Evolutionary conservation across 768 basidiomycete genomes (phyloP).

Genomic region (Podaxis rugospora): DNA sequence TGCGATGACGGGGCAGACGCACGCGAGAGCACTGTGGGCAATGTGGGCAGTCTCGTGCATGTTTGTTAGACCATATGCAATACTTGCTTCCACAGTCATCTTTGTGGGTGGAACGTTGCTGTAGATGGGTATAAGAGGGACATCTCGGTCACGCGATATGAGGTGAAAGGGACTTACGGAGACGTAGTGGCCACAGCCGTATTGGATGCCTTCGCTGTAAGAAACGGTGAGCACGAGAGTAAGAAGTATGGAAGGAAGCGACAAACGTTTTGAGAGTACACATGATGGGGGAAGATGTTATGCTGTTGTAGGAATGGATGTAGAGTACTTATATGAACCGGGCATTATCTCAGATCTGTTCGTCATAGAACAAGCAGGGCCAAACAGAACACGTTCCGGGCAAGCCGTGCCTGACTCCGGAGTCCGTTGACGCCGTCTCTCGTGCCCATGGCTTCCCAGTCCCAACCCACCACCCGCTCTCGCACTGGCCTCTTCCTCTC

Average conservation of each 20-base stretch:
- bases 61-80: conserved; percentile 32
- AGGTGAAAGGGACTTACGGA: conserved; percentile 39
- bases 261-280: conserved; percentile 55
- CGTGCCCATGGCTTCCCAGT: conserved; percentile 20
- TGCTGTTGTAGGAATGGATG: background rate
- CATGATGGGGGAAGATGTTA: conserved; percentile 28
- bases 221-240: conserved; percentile 16
- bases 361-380: conserved; percentile 1
- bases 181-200: conserved; percentile 79
- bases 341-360: conserved; percentile 9
- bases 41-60: conserved; percentile 30
- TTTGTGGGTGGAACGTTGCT: conserved; percentile 49
- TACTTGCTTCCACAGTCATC: conserved; percentile 49
- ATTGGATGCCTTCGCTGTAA: conserved; percentile 66
- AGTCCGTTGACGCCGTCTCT: background rate
- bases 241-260: background rate
- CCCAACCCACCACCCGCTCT: conserved; percentile 61
- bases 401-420: background rate
- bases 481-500: conserved; percentile 92
- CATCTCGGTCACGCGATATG: conserved; percentile 8
- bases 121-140: conserved; percentile 14
- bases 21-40: conserved; percentile 44
- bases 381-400: conserved; percentile 24
- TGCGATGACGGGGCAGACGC: conserved; percentile 17
- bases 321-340: conserved; percentile 12